Evolutionary conservation across 2,329 filamentous ascomycete species (phyloP).

Genomic region (Aspergillus brasiliensis): DNA sequence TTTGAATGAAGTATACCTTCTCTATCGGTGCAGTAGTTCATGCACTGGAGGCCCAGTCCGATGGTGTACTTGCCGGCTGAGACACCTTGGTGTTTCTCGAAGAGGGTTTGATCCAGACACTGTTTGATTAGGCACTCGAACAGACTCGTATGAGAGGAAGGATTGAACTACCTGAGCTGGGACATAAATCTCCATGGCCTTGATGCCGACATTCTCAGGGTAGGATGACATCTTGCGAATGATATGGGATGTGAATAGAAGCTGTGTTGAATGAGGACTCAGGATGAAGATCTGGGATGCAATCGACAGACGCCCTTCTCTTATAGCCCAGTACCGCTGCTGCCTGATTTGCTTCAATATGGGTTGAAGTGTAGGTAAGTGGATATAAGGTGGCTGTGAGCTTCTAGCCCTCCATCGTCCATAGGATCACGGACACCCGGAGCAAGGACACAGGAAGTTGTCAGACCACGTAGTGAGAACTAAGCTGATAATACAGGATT

Average conservation of each 20-base stretch:
- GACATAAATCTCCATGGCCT: conserved; percentile 89
- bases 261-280: neutral
- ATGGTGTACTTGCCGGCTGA: conserved; percentile 85
- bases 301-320: neutral
- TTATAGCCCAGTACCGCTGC: neutral
- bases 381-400: neutral
- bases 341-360: neutral
- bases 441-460: neutral
- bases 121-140: conserved; percentile 34
- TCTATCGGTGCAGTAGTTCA: conserved; percentile 88
- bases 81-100: conserved; percentile 85
- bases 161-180: conserved; percentile 68
- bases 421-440: neutral
- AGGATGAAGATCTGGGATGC: neutral
- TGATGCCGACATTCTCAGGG: conserved; percentile 87
- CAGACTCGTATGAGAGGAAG: conserved; percentile 13
- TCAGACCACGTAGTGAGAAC: neutral
- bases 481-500: neutral
- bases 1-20: conserved; percentile 64
- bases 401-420: neutral
- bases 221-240: conserved; percentile 66
- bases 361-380: neutral
- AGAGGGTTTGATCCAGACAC: conserved; percentile 81
- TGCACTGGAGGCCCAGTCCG: conserved; percentile 85
- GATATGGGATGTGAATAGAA: neutral